Conservation (phyloP, 2,329 filamentous ascomycete genomes). For the Calonectria multiphialidica region DNA sequence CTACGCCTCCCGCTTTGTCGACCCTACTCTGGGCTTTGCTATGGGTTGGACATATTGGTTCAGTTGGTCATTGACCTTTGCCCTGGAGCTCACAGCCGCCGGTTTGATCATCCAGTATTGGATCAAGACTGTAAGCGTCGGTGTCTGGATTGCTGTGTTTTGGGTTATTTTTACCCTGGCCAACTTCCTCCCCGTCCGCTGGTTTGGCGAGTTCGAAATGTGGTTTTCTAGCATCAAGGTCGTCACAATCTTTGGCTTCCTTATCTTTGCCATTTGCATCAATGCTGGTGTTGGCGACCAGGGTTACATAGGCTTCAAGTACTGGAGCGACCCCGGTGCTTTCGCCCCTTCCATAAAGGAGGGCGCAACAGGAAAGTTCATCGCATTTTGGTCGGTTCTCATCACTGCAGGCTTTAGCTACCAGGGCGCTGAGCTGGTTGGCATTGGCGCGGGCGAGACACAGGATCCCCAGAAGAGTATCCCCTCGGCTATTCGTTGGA, state of each 20-base stretch:
- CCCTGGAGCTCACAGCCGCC: constrained; percentile 78
- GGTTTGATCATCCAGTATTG: constrained; percentile 84
- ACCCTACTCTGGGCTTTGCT: constrained; percentile 80
- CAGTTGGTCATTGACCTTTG: constrained; percentile 79
- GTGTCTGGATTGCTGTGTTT: constrained; percentile 80
- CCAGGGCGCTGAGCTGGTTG: constrained; percentile 81
- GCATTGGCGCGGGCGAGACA: constrained; percentile 82
- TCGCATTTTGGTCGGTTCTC: constrained; percentile 78
- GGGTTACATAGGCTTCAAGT: constrained; percentile 80
- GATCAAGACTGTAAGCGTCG: constrained; percentile 71
- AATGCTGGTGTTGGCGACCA: constrained; percentile 78
- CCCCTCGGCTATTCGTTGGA: constrained; percentile 78
- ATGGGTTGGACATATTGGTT: constrained; percentile 91
- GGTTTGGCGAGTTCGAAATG: constrained; percentile 84
- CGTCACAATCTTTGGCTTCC: constrained; percentile 78
- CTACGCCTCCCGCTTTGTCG: constrained; percentile 81
- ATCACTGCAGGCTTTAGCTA: constrained; percentile 77
- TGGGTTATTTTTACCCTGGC: constrained; percentile 76
- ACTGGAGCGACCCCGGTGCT: constrained; percentile 77
- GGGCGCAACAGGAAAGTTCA: constrained; percentile 70
- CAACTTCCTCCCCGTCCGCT: constrained; percentile 79
- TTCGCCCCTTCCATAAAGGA: constrained; percentile 72
- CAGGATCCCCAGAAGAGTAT: constrained; percentile 79
- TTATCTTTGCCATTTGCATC: constrained; percentile 82
- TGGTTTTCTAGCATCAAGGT: constrained; percentile 85